Conservation (phyloP, 352 stramenopile genomes). For the Pythium grandisporangium region DNA sequence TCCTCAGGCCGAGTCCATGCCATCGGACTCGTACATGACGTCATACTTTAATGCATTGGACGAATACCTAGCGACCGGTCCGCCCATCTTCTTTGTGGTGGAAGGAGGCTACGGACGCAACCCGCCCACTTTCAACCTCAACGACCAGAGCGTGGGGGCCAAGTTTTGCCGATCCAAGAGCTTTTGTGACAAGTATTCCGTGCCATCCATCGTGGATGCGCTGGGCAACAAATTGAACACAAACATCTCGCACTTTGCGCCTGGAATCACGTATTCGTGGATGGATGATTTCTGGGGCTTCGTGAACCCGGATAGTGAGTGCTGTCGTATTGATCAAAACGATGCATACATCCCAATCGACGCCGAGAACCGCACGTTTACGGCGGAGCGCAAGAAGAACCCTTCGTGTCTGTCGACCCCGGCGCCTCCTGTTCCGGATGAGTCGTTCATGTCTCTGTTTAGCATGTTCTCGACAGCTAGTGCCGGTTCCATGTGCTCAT, state of each 20-base stretch:
- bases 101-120: slow-evolving; percentile 52
- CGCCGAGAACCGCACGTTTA: slow-evolving; percentile 23
- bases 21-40: slow-evolving; percentile 47
- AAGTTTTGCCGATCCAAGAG: slow-evolving; percentile 56
- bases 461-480: slow-evolving; percentile 50
- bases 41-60: slow-evolving; percentile 41
- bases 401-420: slow-evolving; percentile 30
- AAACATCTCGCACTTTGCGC: slow-evolving; percentile 35
- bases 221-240: slow-evolving; percentile 22
- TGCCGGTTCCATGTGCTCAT: slow-evolving; percentile 35
- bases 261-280: slow-evolving; percentile 49
- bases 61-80: slow-evolving; percentile 29
- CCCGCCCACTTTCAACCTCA: slow-evolving; percentile 21
- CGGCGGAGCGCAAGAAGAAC: slow-evolving; percentile 6
- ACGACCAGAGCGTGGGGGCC: slow-evolving; percentile 17
- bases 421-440: slow-evolving; percentile 23
- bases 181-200: slow-evolving; percentile 40
- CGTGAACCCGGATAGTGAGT: slow-evolving; percentile 46
- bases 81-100: slow-evolving; percentile 61
- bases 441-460: slow-evolving; percentile 65
- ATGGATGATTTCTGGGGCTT: slow-evolving; percentile 74
- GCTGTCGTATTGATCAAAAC: slow-evolving; percentile 41
- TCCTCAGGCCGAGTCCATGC: slow-evolving; percentile 36
- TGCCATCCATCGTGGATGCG: slow-evolving; percentile 48
- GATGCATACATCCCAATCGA: slow-evolving; percentile 30